Base-by-base conservation (phyloP, 78 protist genomes). In the Speleostelium caveatum region DNA sequence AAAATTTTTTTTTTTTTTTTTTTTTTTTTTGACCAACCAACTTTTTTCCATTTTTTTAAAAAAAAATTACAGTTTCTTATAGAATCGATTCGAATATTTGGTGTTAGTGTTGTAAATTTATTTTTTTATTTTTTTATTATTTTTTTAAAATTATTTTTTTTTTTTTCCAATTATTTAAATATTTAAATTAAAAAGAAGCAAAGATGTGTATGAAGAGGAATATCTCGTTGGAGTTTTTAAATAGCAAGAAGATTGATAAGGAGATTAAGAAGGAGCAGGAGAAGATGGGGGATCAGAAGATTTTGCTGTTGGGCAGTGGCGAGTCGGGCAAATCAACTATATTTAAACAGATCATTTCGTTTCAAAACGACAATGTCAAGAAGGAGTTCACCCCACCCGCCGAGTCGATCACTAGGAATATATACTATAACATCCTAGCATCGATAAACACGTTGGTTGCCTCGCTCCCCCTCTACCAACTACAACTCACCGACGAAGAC, bases 301-400 rank as follows among this genome's bases (percentile, higher is more conserved):
- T 74, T 38, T 38, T 74, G 49, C 58, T 74, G 36, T 58, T 74
- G 24, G 98, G 98, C 24, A 92, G 98, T 26, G 94, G 97, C 24
- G 97, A 96, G 68, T 74, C 87, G 36, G 97, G 97, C 36, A 96
- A 96, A 53, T 55, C 83, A 55, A 96, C 98, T 53, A 65, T 96
- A 32, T 83, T 95, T 75, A 96, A 95, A 87, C 98, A 96, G 55
- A 86, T 96, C 90, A 76, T 80, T 73, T 93, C 95, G 49, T 85
- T 96, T 71, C 91, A 96, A 91, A 73, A 55, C 68, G 86, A 85
- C 19, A 97, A 96, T 19, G 96, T 61, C 79, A 58, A 71, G 28
- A 53, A 90, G 45, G 61, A 83, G 61, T 95, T 96, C 71, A 56
- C 95, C 22, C 38, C 72, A 26, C 35, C 36, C 22, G 77, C 78